Conservation (phyloP, 768 basidiomycete species). For the Tylopilus vinaceipallidus region DNA sequence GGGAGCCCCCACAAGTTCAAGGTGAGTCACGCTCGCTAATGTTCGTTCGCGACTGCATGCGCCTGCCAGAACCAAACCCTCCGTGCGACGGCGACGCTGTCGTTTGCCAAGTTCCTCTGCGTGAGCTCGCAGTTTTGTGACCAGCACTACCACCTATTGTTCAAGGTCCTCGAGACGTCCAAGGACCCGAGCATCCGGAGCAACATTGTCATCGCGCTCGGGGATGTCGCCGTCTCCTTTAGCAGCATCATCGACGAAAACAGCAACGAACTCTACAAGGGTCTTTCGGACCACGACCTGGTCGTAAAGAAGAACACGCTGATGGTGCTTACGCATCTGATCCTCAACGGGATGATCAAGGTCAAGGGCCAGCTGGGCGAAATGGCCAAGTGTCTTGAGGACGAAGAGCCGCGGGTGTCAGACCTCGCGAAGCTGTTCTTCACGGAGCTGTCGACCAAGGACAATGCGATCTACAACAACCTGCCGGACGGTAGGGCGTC, state of each 20-base stretch:
- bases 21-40: conserved; percentile 38
- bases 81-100: conserved; percentile 81
- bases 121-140: conserved; percentile 95
- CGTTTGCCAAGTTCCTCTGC: conserved; percentile 96
- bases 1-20: conserved; percentile 90
- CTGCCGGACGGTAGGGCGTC: conserved; percentile 78
- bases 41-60: conserved; percentile 7
- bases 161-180: conserved; percentile 92
- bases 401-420: conserved; percentile 79
- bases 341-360: conserved; percentile 99
- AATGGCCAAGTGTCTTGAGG: conserved; percentile 99
- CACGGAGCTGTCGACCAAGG: conserved; percentile 92
- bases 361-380: conserved; percentile 99
- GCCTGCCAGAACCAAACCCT: conserved; percentile 72
- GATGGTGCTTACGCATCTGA: conserved; percentile 96
- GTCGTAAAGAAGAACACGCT: conserved; percentile 99
- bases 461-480: conserved; percentile 99
- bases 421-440: conserved; percentile 99
- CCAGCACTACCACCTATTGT: conserved; percentile 79
- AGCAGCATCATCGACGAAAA: conserved; percentile 97
- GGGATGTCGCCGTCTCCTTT: conserved; percentile 98
- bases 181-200: conserved; percentile 87
- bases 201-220: conserved; percentile 96
- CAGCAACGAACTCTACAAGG: conserved; percentile 92
- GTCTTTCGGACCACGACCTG: conserved; percentile 81